phyloP scores from a whole-genome alignment of 169 alveolate species.

The Toxoplasma gondii region DNA sequence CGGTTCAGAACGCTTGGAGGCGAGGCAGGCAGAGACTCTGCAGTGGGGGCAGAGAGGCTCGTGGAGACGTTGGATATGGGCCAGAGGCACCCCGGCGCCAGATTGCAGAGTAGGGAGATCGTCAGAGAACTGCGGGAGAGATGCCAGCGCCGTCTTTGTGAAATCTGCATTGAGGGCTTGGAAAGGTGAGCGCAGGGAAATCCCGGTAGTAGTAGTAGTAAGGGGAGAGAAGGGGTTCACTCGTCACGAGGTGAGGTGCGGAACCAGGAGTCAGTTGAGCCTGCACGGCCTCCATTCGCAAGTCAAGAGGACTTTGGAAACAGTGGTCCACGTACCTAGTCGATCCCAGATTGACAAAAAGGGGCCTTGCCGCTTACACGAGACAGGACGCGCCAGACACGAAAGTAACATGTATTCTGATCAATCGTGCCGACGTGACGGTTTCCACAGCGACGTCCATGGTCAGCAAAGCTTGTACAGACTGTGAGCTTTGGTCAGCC shows the following conservation, averaged over 20 bases:
- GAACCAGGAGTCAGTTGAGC: too few species aligned
- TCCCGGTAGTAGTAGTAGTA: neutral
- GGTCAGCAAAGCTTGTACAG: too few species aligned
- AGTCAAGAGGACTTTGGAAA: too few species aligned
- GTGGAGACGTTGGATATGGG: neutral
- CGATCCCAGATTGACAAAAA: too few species aligned
- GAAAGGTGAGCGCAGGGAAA: neutral
- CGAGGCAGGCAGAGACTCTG: neutral
- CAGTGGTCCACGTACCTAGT: too few species aligned
- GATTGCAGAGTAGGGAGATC: neutral
- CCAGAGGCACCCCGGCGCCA: neutral
- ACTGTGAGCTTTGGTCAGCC: too few species aligned
- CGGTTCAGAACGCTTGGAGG: neutral
- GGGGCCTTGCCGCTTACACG: too few species aligned
- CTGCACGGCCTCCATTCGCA: too few species aligned
- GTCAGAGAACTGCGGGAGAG: constrained; percentile 18
- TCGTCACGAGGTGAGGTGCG: neutral
- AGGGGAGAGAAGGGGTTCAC: neutral
- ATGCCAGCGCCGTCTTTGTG: constrained; percentile 17
- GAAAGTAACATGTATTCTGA: too few species aligned
- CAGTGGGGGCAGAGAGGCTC: neutral
- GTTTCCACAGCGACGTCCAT: too few species aligned
- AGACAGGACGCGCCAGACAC: too few species aligned
- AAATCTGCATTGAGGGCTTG: constrained; percentile 7
- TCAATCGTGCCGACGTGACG: too few species aligned